Conservation (phyloP, 306 rosid species). For the Cucumis sativus region Cucumber_9930_V3 NC_026659.2:11712001-11712500, state of each 20-base stretch:
- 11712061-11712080: background rate
- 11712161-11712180: constrained; percentile 1
- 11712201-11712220: background rate
- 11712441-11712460: constrained; percentile 7
- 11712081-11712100: background rate
- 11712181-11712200: background rate
- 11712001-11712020: background rate
- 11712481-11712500: constrained; percentile 41
- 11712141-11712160: background rate
- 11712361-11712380: background rate
- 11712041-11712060: background rate
- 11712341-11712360: background rate
- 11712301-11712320: background rate
- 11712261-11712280: background rate
- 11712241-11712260: background rate
- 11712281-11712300: background rate
- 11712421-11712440: constrained; percentile 5
- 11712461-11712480: constrained; percentile 33
- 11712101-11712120: background rate
- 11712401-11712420: constrained; percentile 17
- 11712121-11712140: background rate
- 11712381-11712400: constrained; percentile 9
- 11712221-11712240: background rate
- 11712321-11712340: background rate
- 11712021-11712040: background rate